A percentile compares a stretch with the other conserved stretches of the same genome.
These are phyloP conservation scores for Malus domestica DNA, from an alignment of 306 rosid genomes.

Conservation along the genomic window ASM211411v1 NC_041799.1:2698501-2699000, in stretches of 20 bases:
- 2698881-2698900: conserved; percentile 67
- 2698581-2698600: conserved; percentile 14
- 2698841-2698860: conserved; percentile 86
- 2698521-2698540: neutral
- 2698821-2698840: conserved; percentile 95
- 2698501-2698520: neutral
- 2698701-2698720: conserved; percentile 97
- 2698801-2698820: conserved; percentile 99
- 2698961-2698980: conserved; percentile 92
- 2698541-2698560: neutral
- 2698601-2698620: conserved; percentile 50
- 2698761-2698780: conserved; percentile 26
- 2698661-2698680: conserved; percentile 87
- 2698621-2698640: conserved; percentile 79
- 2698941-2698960: conserved; percentile 79
- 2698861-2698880: conserved; percentile 89
- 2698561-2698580: neutral
- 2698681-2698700: conserved; percentile 62
- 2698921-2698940: conserved; percentile 88
- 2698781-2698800: conserved; percentile 65
- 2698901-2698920: conserved; percentile 82
- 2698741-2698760: conserved; percentile 10
- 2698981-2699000: conserved; percentile 88
- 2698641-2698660: conserved; percentile 67
- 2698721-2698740: conserved; percentile 19